Conservation (phyloP, 805 yeast genomes). For the Yamadazyma akitaensis region DNA sequence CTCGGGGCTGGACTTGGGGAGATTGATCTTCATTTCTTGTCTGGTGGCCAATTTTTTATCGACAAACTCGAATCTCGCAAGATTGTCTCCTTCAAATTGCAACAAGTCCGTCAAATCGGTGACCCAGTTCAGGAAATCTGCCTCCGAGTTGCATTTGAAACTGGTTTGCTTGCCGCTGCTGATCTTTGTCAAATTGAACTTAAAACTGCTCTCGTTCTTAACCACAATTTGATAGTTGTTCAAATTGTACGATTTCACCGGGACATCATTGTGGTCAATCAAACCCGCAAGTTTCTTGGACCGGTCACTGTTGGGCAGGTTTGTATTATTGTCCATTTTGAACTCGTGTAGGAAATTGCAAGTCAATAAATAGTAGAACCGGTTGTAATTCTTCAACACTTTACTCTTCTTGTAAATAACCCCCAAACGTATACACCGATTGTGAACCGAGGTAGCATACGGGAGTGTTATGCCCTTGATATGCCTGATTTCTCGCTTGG, state of each 20-base stretch:
- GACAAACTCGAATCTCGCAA: slow-evolving; percentile 48
- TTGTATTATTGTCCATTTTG: slow-evolving; percentile 23
- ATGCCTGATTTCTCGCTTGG: slow-evolving; percentile 44
- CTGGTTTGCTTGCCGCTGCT: slow-evolving; percentile 29
- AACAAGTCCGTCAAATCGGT: slow-evolving; percentile 53
- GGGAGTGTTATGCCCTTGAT: slow-evolving; percentile 36
- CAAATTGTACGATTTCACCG: slow-evolving; percentile 39
- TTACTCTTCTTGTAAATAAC: slow-evolving; percentile 39
- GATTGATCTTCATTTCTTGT: slow-evolving; percentile 4
- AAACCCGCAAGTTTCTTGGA: slow-evolving; percentile 38
- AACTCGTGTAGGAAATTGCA: slow-evolving; percentile 44
- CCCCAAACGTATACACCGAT: slow-evolving; percentile 39
- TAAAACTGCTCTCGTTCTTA: slow-evolving; percentile 31
- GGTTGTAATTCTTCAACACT: slow-evolving; percentile 37
- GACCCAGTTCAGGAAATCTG: slow-evolving; percentile 51
- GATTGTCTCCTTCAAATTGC: slow-evolving; percentile 41
- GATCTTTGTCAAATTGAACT: slow-evolving; percentile 30
- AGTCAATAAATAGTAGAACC: slow-evolving; percentile 37
- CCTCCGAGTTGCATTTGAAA: slow-evolving; percentile 43
- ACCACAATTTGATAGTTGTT: slow-evolving; percentile 32
- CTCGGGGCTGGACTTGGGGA: background rate
- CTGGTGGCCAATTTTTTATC: slow-evolving; percentile 37
- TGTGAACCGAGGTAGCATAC: slow-evolving; percentile 35
- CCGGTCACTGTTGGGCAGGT: background rate
- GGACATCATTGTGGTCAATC: slow-evolving; percentile 38